Evolutionary conservation across 2,329 filamentous ascomycete genomes (phyloP).

Genomic region (Trichothecium sympodiale): DNA sequence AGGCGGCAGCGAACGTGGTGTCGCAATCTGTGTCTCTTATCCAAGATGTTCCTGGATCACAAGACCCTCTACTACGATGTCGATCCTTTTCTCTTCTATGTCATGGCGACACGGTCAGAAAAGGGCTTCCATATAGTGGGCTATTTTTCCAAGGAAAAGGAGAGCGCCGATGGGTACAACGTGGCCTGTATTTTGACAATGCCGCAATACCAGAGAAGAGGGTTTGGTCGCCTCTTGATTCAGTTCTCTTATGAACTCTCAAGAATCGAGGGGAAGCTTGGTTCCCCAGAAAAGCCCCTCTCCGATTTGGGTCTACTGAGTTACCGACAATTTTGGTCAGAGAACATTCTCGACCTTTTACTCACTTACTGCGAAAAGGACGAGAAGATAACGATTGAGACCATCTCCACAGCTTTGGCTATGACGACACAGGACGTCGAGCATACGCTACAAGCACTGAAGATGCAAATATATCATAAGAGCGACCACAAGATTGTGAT

Average conservation of each 20-base stretch:
- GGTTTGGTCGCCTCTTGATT: slow-evolving; percentile 85
- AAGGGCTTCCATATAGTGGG: slow-evolving; percentile 92
- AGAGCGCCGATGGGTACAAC: slow-evolving; percentile 93
- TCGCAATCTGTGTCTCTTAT: slow-evolving; percentile 85
- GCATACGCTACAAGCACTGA: slow-evolving; percentile 84
- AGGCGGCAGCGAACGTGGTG: slow-evolving; percentile 92
- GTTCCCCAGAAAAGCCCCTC: slow-evolving; percentile 91
- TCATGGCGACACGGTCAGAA: slow-evolving; percentile 84
- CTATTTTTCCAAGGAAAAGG: slow-evolving; percentile 99
- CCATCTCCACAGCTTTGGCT: slow-evolving; percentile 65
- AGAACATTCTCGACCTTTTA: slow-evolving; percentile 83
- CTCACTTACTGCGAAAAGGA: slow-evolving; percentile 57
- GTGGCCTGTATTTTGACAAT: slow-evolving; percentile 95
- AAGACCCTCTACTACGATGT: slow-evolving; percentile 99
- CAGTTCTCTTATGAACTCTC: slow-evolving; percentile 96
- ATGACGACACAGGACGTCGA: slow-evolving; percentile 99
- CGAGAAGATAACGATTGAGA: slow-evolving; percentile 73
- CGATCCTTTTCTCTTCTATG: slow-evolving; percentile 98
- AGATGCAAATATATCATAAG: slow-evolving; percentile 93
- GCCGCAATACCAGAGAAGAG: slow-evolving; percentile 91
- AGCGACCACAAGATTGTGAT: slow-evolving; percentile 94
- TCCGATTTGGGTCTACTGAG: slow-evolving; percentile 87
- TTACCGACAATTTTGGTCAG: slow-evolving; percentile 96
- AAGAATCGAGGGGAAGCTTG: slow-evolving; percentile 88
- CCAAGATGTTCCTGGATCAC: slow-evolving; percentile 93